Percentiles rank a stretch among this genome's conserved stretches.
These are phyloP conservation scores for Saccharomyces hybrid DNA, from an alignment of 1,139 yeast species.

Conservation along the genomic window DNA sequence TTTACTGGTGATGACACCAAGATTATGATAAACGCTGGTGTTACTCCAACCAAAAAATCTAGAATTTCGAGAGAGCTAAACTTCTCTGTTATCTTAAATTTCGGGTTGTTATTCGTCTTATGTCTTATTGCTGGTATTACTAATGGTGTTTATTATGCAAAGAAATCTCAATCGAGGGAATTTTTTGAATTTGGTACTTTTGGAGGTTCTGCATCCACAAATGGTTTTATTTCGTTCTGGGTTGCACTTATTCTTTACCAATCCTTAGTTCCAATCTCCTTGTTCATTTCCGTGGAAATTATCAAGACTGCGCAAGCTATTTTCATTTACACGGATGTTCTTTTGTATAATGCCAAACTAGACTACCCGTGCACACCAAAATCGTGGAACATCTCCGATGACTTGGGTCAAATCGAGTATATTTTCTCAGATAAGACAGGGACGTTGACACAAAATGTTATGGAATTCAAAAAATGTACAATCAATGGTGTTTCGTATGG, in stretches of 20 bases:
- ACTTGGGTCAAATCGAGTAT: constrained; percentile 92
- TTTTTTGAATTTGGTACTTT: constrained; percentile 66
- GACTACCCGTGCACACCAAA: constrained; percentile 96
- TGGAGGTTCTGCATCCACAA: constrained; percentile 53
- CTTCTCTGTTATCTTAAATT: constrained; percentile 72
- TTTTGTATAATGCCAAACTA: constrained; percentile 76
- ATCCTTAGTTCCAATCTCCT: constrained; percentile 88
- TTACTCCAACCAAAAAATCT: constrained; percentile 83
- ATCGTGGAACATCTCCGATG: constrained; percentile 96
- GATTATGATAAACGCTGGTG: constrained; percentile 88
- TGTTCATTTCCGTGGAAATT: constrained; percentile 91
- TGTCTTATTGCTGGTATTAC: constrained; percentile 79
- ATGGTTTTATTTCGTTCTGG: constrained; percentile 80
- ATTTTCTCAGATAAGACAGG: constrained; percentile 96
- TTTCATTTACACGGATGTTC: constrained; percentile 80
- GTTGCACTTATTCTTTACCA: constrained; percentile 87
- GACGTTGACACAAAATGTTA: constrained; percentile 89
- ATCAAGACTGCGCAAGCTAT: constrained; percentile 92
- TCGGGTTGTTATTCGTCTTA: constrained; percentile 60
- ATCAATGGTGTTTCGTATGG: constrained; percentile 83
- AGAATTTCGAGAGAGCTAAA: constrained; percentile 80
- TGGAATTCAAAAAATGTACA: constrained; percentile 94
- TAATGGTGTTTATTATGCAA: constrained; percentile 68
- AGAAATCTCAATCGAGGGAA: constrained; percentile 47
- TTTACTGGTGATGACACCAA: constrained; percentile 91